A percentile compares a stretch with the other conserved stretches of the same genome.
phyloP scores from a whole-genome alignment of 768 basidiomycete genomes.

The Rhodocollybia butyracea region DNA sequence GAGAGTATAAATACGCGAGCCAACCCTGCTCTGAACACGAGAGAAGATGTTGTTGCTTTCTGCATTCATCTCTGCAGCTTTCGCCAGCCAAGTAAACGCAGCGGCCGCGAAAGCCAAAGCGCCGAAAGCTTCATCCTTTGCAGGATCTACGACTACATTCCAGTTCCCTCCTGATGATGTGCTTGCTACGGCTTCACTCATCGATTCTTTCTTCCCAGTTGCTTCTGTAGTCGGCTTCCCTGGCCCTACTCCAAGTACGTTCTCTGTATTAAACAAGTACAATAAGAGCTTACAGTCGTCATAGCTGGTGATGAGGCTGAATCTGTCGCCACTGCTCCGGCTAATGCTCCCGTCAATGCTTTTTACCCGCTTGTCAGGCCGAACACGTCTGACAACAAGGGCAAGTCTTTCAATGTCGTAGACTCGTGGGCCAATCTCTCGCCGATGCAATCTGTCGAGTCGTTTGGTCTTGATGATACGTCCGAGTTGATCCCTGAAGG shows the following conservation, averaged over 20 bases:
- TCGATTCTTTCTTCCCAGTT: constrained; percentile 36
- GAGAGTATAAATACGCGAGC: neutral
- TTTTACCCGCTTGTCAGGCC: constrained; percentile 42
- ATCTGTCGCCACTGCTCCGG: constrained; percentile 40
- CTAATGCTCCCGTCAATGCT: constrained; percentile 29
- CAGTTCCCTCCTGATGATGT: constrained; percentile 39
- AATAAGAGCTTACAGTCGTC: neutral
- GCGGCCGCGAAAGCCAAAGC: neutral
- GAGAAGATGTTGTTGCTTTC: neutral
- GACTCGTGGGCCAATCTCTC: constrained; percentile 46
- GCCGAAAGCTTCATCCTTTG: constrained; percentile 32
- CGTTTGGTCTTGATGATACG: constrained; percentile 47
- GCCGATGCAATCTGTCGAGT: constrained; percentile 48
- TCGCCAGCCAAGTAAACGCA: neutral
- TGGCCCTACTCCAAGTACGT: constrained; percentile 47
- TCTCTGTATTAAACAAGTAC: neutral
- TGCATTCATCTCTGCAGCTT: neutral
- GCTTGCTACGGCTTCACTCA: constrained; percentile 25
- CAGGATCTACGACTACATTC: constrained; percentile 38
- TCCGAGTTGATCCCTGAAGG: constrained; percentile 43
- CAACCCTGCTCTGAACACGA: neutral
- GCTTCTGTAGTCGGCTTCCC: constrained; percentile 40
- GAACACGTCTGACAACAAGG: constrained; percentile 27
- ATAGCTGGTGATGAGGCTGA: constrained; percentile 42
- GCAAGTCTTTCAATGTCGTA: constrained; percentile 39